Conservation (phyloP, 2,329 filamentous ascomycete species). For the Diplodia intermedia region DNA sequence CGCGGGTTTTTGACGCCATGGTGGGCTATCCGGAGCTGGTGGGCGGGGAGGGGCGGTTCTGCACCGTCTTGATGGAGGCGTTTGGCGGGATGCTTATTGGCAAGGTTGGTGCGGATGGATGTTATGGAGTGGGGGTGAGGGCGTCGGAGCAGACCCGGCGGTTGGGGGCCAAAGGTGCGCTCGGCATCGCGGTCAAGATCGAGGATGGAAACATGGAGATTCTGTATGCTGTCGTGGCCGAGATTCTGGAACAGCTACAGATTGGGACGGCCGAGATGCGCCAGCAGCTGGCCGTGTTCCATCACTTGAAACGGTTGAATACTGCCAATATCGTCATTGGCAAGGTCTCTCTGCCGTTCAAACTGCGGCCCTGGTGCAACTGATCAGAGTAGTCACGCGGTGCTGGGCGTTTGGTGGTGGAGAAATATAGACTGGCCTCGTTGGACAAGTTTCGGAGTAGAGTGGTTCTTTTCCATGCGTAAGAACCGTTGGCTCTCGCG, state of each 20-base stretch:
- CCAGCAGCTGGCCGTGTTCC: constrained; percentile 44
- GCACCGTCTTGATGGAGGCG: constrained; percentile 53
- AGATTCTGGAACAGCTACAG: constrained; percentile 54
- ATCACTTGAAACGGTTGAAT: constrained; percentile 47
- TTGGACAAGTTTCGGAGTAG: too few species aligned
- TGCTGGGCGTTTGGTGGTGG: too few species aligned
- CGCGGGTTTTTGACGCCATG: constrained; percentile 55
- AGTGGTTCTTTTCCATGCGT: too few species aligned
- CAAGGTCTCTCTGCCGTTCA: constrained; percentile 16
- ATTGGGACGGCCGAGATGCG: constrained; percentile 47
- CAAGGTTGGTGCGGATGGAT: constrained; percentile 59
- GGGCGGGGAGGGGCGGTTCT: constrained; percentile 56
- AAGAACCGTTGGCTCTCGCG: too few species aligned
- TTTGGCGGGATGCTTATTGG: constrained; percentile 52
- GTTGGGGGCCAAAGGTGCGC: constrained; percentile 44
- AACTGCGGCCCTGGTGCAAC: constrained; percentile 3
- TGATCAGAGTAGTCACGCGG: too few species aligned
- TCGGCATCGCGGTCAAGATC: constrained; percentile 58
- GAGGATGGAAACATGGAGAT: constrained; percentile 57
- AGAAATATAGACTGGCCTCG: too few species aligned
- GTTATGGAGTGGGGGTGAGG: constrained; percentile 56
- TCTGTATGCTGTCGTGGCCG: constrained; percentile 54
- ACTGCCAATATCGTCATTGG: constrained; percentile 51
- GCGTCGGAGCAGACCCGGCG: constrained; percentile 46
- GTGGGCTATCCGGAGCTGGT: constrained; percentile 52